Base-by-base conservation (phyloP, 2,329 filamentous ascomycete species). In the Talaromyces sp. region DNA sequence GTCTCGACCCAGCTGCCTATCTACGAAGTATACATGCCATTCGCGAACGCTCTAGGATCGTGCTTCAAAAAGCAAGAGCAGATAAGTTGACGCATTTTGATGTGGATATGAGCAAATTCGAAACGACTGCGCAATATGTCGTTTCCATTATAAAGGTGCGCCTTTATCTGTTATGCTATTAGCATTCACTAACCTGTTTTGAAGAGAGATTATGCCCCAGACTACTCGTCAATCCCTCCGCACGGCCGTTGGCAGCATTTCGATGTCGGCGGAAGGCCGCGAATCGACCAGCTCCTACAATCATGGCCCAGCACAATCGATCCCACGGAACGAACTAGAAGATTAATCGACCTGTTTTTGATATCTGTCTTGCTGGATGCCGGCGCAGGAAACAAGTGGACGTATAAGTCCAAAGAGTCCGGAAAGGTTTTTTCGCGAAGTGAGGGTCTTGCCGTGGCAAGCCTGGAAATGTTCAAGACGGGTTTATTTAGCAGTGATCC, bases 101-200 rank as follows among this genome's bases (percentile, higher is more conserved):
- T 69, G 92, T 97, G 57, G 93, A 97, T 77, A 87, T 93, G 84
- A 79, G 78, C 78, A 96, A 94, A 78, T 94, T 97, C 75, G 79
- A 84, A 54, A 90, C 94, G 69, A 94, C 94, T 0, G 92, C 93
- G 14, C 85, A 85, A 52, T 97, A 96, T 75, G 90, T 97, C 10
- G 89, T 94, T n/a, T 89, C 90, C 47, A 94, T 97, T 68, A 96
- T 97, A 82, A 97, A 96, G 90, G 93, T 93, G 81, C 70, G 83
- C 27, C 57, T 4, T 45, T 65, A 24, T 14, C 22, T 41, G 39
- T 37, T 57, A 13, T 13, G 22, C 1, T 56, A 22, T 7, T 22
- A n/a, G n/a, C n/a, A 14, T 22, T 3, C n/a, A 22, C n/a, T 56
- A 39, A 56, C 16, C 14, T 37, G 33, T 5, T 37, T 56, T 14